Base-by-base conservation (phyloP, 2,329 filamentous ascomycete genomes). In the Trichophyton rubrum region DNA sequence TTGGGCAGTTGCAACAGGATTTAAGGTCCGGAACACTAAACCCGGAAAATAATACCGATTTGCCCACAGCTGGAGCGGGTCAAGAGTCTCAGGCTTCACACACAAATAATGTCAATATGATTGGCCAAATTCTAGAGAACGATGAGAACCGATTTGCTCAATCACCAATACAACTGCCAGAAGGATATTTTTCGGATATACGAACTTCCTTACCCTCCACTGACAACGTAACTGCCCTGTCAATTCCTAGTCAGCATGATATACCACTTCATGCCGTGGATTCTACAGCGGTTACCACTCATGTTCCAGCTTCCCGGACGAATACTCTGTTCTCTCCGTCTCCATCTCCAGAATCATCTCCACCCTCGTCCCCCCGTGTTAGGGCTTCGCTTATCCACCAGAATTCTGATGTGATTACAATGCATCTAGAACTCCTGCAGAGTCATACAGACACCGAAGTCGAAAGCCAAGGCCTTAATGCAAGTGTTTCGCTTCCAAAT, bases 331-430 rank as follows among this genome's bases (percentile, higher is more conserved):
- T 74, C 45, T 76, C 74, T 43, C 73, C 65, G 7, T 68, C 71
- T 45, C 73, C 73, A 20, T 75, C 73, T 43, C 71, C 74, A 6
- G 70, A 69, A 47, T 71, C 73, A n/a, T 75, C 73, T 8, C 73
- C 73, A 15, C 72, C 71, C 30, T 69, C 69, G 5, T 77, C 74
- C 3, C 74, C 74, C 55, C 73, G 69, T 4, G 72, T 77, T 20
- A 68, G 74, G 56, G 74, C 74, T 30, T 76, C 74, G 0, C 65
- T 77, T 24, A 72, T 76, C 17, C 74, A 75, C 61, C 73, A 75
- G 53, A 73, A 73, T 59, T 72, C 74, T 1, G 74, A 75, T 61
- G 68, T 75, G 1, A 74, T 76, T 55, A 76, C 74, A 3, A 76
- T 76, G 74, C 73, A 77, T 57, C 63, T 77, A 43, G 74, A 76